phyloP scores from a whole-genome alignment of 345 rosid species.

The Turritis glabra region DNA sequence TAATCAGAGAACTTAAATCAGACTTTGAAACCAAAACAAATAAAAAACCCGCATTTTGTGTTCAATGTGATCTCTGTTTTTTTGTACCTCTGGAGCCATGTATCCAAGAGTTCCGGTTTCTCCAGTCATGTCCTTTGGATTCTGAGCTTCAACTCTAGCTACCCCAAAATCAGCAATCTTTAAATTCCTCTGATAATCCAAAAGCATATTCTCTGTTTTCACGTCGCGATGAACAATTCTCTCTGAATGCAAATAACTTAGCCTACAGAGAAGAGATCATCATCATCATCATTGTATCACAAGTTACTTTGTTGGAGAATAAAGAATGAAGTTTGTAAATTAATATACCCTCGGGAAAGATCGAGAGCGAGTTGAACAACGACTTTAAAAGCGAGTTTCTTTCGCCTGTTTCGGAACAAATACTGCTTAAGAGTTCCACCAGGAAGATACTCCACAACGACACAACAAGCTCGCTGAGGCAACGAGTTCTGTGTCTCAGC shows the following conservation, averaged over 20 bases:
- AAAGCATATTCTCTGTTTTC: slow-evolving; percentile 90
- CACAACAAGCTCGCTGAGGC: slow-evolving; percentile 91
- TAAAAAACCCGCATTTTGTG: background rate
- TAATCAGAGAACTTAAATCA: slow-evolving; percentile 28
- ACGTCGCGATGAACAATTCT: slow-evolving; percentile 98
- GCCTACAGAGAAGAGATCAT: slow-evolving; percentile 47
- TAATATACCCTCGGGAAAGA: slow-evolving; percentile 83
- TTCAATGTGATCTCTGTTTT: background rate
- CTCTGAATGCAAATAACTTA: slow-evolving; percentile 89
- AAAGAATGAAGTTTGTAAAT: slow-evolving; percentile 24
- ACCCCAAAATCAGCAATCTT: slow-evolving; percentile 99
- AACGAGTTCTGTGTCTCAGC: slow-evolving; percentile 44
- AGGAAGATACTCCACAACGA: slow-evolving; percentile 84
- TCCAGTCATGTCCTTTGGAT: slow-evolving; percentile 98
- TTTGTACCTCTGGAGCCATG: slow-evolving; percentile 97
- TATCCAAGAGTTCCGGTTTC: slow-evolving; percentile 99
- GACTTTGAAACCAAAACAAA: background rate
- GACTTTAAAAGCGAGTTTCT: slow-evolving; percentile 77
- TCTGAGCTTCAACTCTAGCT: slow-evolving; percentile 99
- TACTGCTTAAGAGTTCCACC: slow-evolving; percentile 90
- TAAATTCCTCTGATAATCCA: slow-evolving; percentile 65
- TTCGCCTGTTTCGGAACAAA: slow-evolving; percentile 78
- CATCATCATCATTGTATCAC: background rate
- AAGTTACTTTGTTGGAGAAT: background rate
- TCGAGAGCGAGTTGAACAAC: slow-evolving; percentile 90